Evolutionary conservation across 495 filamentous ascomycete genomes (phyloP), one percentile per base, ranked within the genome.

Genomic region (Penicillium angulare): DNA sequence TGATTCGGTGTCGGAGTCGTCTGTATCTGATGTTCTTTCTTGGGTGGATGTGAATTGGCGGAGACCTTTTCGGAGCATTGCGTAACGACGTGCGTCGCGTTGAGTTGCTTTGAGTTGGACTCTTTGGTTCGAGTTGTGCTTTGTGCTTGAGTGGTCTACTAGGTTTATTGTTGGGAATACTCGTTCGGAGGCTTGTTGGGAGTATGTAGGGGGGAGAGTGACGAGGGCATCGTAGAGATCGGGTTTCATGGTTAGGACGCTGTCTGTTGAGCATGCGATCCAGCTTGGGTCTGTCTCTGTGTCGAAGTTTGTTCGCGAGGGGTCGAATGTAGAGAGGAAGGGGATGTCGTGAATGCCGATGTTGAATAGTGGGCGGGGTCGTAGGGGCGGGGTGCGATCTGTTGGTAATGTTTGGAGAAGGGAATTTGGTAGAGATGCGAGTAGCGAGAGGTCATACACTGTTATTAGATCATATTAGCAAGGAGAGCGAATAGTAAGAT

Each of bases 201-300:
- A 79, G 56, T 88, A 71, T 1, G 74, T 59, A 1, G 86, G 77
- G 0, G 91, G 90, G 52, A 97, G 73, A 13, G 86, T 89, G 54
- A 96, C 81, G 43, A 96, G 79, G 38, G 92, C 76, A 64, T 98
- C 93, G 71, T 89, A 98, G 16, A 97, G 84, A 15, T 84, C 76
- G 22, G 82, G 76, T 66, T 97, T 98, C 68, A 87, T 86, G 49
- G 80, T 82, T 29, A 98, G 78, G 44, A 98, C 87, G 59, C 85
- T 90, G 65, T 98, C 93, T 18, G 93, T 97, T 24, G 92, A 93
- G 66, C 92, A 97, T 1, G 93, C 93, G 38, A 96, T 81, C 92
- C 91, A 97, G 10, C 88, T 85, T 1, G 81, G 75, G 9, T 80
- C 78, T 18, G 69, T 63, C 29, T 85, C 85, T 10, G 76, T 69